Conservation (phyloP, 2,329 filamentous ascomycete species). For the Coniella lustricola region DNA sequence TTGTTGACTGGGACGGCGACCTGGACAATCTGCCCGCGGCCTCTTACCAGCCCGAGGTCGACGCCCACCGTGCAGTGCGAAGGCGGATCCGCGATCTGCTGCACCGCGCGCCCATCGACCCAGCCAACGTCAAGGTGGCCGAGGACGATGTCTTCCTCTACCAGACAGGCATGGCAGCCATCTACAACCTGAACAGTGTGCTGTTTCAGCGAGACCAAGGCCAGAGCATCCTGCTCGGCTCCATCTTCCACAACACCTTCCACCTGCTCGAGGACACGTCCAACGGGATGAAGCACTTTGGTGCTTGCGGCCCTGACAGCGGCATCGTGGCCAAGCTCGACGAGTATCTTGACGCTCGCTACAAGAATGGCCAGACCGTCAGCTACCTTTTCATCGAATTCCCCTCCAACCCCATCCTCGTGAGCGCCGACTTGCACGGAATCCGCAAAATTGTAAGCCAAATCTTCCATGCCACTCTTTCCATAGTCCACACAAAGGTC, state of each 20-base stretch:
- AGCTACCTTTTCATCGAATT: constrained; percentile 45
- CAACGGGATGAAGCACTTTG: constrained; percentile 41
- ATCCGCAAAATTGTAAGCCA: constrained; percentile 34
- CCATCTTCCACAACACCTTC: constrained; percentile 45
- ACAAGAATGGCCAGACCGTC: constrained; percentile 30
- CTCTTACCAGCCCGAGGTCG: constrained; percentile 32
- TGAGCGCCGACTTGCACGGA: constrained; percentile 32
- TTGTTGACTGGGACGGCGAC: constrained; percentile 25
- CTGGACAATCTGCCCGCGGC: constrained; percentile 23
- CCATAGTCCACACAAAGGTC: no score
- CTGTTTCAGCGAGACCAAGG: constrained; percentile 28
- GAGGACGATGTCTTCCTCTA: constrained; percentile 44
- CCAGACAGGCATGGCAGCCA: constrained; percentile 46
- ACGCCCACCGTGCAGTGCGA: constrained; percentile 31
- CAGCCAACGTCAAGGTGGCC: constrained; percentile 20
- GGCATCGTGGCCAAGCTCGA: constrained; percentile 35
- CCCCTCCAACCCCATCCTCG: constrained; percentile 39
- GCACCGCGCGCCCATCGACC: constrained; percentile 31
- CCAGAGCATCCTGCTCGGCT: constrained; percentile 38
- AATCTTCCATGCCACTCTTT: constrained; percentile 18
- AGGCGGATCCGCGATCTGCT: constrained; percentile 35
- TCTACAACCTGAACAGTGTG: constrained; percentile 36
- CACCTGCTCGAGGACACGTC: constrained; percentile 39
- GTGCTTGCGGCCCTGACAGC: constrained; percentile 32
- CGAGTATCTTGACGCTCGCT: constrained; percentile 34